These are phyloP conservation scores for Candida railenensis DNA, from an alignment of 805 yeast genomes.

Conservation along the genomic window DNA sequence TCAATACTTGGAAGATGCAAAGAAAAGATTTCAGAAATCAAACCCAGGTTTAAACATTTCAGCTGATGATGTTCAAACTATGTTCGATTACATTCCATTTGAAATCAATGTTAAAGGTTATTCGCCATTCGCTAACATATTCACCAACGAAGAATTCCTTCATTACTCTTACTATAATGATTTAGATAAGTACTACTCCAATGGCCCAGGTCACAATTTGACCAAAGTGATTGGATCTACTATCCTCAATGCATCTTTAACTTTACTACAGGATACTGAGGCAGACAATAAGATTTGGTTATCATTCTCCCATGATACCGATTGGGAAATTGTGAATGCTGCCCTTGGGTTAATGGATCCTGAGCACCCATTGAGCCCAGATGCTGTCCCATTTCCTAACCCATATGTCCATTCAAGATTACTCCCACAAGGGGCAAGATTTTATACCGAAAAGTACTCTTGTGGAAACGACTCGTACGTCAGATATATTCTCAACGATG, in stretches of 20 bases:
- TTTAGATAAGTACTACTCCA: constrained; percentile 55
- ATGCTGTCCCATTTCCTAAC: constrained; percentile 46
- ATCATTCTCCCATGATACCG: constrained; percentile 76
- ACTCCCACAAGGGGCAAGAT: constrained; percentile 42
- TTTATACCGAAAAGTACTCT: constrained; percentile 34
- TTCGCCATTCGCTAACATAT: constrained; percentile 65
- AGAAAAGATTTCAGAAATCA: constrained; percentile 51
- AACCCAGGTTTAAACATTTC: constrained; percentile 55
- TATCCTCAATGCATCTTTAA: constrained; percentile 47
- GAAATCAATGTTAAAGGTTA: constrained; percentile 70
- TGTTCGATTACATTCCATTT: constrained; percentile 69
- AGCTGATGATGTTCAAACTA: constrained; percentile 50
- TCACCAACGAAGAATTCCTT: constrained; percentile 67
- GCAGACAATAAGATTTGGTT: constrained; percentile 57
- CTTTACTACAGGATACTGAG: constrained; percentile 40
- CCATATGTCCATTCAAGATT: constrained; percentile 42
- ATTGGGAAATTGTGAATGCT: constrained; percentile 57
- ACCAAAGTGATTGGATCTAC: constrained; percentile 62
- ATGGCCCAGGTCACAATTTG: constrained; percentile 62
- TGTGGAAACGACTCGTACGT: constrained; percentile 32
- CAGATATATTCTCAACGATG: constrained; percentile 38
- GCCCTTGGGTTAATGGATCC: constrained; percentile 61
- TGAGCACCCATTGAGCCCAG: constrained; percentile 41
- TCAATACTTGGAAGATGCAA: constrained; percentile 51
- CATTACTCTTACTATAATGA: constrained; percentile 62